Conservation (phyloP, 345 rosid species). For the Bruguiera sexangula region DNA sequence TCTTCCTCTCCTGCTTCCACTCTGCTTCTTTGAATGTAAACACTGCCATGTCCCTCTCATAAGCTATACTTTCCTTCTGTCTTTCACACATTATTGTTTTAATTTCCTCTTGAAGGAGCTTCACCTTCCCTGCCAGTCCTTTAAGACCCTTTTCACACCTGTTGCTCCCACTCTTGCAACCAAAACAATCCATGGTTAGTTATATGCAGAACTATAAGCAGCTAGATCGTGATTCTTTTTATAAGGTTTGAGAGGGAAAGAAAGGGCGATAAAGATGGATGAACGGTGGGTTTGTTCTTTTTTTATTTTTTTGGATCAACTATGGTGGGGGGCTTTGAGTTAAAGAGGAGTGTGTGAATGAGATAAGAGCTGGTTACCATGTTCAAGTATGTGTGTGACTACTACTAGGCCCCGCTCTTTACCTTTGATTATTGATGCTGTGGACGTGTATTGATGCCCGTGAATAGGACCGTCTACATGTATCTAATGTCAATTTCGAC, state of each 20-base stretch:
- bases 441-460: slow-evolving; percentile 27
- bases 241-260: background rate
- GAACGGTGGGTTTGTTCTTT: background rate
- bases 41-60: slow-evolving; percentile 44
- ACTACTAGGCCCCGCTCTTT: background rate
- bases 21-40: slow-evolving; percentile 54
- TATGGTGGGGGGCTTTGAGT: slow-evolving; percentile 9
- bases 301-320: background rate
- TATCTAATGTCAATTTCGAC: background rate
- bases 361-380: slow-evolving; percentile 15
- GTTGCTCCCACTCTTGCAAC: slow-evolving; percentile 40
- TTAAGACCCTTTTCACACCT: slow-evolving; percentile 14
- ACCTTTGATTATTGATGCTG: slow-evolving; percentile 17
- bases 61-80: slow-evolving; percentile 37
- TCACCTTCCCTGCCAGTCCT: slow-evolving; percentile 37
- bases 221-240: background rate
- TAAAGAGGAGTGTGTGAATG: slow-evolving; percentile 30
- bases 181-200: slow-evolving; percentile 41
- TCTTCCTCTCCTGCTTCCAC: slow-evolving; percentile 70
- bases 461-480: slow-evolving; percentile 15
- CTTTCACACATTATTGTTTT: slow-evolving; percentile 40
- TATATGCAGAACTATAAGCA: no score
- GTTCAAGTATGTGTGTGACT: background rate
- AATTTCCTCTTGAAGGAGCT: slow-evolving; percentile 45
- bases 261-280: background rate